Percentiles rank a stretch among this genome's conserved stretches.
These are phyloP conservation scores for Beverwykella pulmonaria DNA, from an alignment of 495 filamentous ascomycete genomes.

Conservation along the genomic window DNA sequence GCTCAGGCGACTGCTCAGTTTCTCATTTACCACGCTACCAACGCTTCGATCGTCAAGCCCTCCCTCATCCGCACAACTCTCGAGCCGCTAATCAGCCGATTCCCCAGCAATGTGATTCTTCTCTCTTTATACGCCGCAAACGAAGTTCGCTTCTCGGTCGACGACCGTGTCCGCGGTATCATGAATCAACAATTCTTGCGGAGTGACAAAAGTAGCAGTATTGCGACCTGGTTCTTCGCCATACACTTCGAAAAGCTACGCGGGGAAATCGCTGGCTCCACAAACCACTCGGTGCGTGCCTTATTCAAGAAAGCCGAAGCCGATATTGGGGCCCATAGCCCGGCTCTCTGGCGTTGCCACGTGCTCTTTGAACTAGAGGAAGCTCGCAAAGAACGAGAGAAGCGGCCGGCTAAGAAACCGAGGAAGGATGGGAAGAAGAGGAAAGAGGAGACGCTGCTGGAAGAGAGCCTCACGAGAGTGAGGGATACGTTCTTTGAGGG, in stretches of 20 bases:
- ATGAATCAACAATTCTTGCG: constrained; percentile 54
- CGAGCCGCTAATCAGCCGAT: constrained; percentile 58
- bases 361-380: constrained; percentile 38
- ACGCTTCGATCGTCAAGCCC: constrained; percentile 62
- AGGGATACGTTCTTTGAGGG: constrained; percentile 44
- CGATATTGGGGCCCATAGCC: constrained; percentile 30
- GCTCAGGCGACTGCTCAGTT: constrained; percentile 56
- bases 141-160: constrained; percentile 52
- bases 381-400: constrained; percentile 3
- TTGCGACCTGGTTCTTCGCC: constrained; percentile 65
- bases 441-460: constrained; percentile 10
- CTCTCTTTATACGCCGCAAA: constrained; percentile 61
- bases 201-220: constrained; percentile 44
- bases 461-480: constrained; percentile 19
- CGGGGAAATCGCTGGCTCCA: constrained; percentile 28
- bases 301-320: constrained; percentile 37
- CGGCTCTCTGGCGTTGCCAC: constrained; percentile 41
- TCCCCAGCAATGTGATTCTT: constrained; percentile 79
- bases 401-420: constrained; percentile 8
- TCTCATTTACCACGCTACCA: constrained; percentile 65
- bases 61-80: constrained; percentile 63
- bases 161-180: constrained; percentile 69
- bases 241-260: constrained; percentile 61
- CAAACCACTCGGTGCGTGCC: constrained; percentile 39
- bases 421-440: constrained; percentile 20